Conservation (phyloP, 2,329 filamentous ascomycete species). For the Aspergillus awamori region DNA sequence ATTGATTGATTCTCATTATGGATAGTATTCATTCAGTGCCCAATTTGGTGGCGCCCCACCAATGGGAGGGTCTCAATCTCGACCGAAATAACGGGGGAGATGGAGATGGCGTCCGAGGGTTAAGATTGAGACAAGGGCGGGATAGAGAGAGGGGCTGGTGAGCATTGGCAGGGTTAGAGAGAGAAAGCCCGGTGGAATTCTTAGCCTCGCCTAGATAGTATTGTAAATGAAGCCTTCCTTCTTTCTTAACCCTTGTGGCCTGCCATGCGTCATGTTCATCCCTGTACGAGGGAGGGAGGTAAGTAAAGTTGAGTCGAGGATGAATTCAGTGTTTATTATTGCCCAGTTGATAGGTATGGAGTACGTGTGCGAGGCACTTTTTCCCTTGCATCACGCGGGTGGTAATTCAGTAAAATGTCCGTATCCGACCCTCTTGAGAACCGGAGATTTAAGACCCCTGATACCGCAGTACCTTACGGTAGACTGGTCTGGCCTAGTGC, state of each 20-base stretch:
- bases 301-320: neutral
- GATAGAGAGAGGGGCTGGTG: neutral
- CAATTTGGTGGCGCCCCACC: conserved; percentile 2
- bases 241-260: neutral
- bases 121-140: conserved; percentile 9
- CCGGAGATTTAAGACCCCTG: conserved; percentile 15
- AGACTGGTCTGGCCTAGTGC: conserved; percentile 13
- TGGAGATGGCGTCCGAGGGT: neutral
- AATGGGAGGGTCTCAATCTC: neutral
- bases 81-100: neutral
- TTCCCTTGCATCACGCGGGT: neutral
- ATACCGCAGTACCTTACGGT: conserved; percentile 19
- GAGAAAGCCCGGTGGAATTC: neutral
- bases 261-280: neutral
- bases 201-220: too few species aligned
- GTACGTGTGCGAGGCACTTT: neutral
- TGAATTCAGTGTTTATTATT: neutral
- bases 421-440: neutral
- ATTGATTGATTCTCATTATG: neutral
- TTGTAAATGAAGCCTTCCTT: neutral
- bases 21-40: neutral
- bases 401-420: neutral
- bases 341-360: neutral
- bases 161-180: conserved; percentile 1
- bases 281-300: neutral